Evolutionary conservation across 2,329 filamentous ascomycete genomes (phyloP).

Genomic region (Hypoxylon sp.): DNA sequence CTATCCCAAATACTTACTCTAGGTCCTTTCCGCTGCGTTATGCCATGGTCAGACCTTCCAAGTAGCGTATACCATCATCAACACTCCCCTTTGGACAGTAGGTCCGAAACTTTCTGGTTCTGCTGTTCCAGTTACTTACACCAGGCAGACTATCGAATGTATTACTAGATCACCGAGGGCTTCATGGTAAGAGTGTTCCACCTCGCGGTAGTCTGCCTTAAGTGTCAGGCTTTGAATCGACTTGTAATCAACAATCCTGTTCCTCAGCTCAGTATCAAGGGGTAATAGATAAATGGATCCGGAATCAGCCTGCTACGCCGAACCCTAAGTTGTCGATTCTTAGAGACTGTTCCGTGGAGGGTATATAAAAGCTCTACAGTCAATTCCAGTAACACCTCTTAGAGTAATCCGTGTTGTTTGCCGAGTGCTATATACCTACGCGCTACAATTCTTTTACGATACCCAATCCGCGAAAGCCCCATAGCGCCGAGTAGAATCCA

Average conservation of each 20-base stretch:
- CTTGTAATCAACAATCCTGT: background rate
- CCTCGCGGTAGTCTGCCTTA: background rate
- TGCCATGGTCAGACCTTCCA: background rate
- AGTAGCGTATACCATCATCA: background rate
- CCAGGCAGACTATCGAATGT: background rate
- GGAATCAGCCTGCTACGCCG: background rate
- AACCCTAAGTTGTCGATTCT: background rate
- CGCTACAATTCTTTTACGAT: too few relatives aligned
- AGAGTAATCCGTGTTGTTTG: too few relatives aligned
- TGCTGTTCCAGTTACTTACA: background rate
- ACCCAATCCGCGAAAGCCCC: too few relatives aligned
- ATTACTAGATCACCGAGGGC: background rate
- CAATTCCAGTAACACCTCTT: too few relatives aligned
- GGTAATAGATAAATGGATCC: background rate
- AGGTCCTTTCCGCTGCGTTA: background rate
- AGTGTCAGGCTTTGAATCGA: background rate
- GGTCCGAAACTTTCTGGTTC: background rate
- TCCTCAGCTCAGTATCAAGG: background rate
- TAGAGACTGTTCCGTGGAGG: too few relatives aligned
- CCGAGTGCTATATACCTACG: too few relatives aligned
- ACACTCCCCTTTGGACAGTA: too few relatives aligned
- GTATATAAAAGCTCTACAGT: too few relatives aligned
- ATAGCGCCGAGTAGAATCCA: background rate
- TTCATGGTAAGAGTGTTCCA: background rate
- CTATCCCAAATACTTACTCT: background rate